Percentiles rank a stretch among this genome's conserved stretches.
These are phyloP conservation scores for Plantago lanceolata DNA, from an alignment of 305 asterid species.

Conservation along the genomic window DNA sequence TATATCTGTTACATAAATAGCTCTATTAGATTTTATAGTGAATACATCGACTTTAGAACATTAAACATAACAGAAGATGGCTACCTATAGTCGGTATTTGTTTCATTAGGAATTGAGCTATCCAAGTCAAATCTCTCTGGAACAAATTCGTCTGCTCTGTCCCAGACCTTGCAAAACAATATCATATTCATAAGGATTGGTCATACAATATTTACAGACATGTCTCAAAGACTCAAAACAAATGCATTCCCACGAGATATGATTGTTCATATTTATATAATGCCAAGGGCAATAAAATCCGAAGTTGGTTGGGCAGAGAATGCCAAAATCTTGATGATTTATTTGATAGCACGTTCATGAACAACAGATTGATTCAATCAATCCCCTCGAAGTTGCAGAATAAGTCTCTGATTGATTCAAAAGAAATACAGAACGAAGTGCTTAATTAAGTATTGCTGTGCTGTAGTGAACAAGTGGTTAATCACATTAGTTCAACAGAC, in stretches of 20 bases:
- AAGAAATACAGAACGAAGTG: neutral
- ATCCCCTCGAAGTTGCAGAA: neutral
- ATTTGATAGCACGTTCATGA: neutral
- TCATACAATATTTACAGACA: neutral
- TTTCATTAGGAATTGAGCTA: constrained; percentile 79
- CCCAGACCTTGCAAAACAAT: constrained; percentile 66
- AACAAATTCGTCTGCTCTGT: constrained; percentile 74
- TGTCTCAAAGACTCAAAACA: neutral
- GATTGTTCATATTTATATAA: no score
- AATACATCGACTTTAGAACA: constrained; percentile 2
- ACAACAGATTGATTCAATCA: neutral
- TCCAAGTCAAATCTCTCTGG: constrained; percentile 83
- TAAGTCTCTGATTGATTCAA: neutral
- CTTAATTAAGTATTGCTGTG: no score
- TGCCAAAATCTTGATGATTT: neutral
- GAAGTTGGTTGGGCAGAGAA: neutral
- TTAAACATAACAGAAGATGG: neutral
- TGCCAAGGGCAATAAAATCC: neutral
- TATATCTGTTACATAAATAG: constrained; percentile 43
- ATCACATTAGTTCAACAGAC: no score
- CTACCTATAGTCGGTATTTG: constrained; percentile 82
- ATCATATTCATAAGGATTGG: neutral
- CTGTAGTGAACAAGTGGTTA: no score
- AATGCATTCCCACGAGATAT: no score
- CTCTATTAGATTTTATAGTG: constrained; percentile 10